Percentiles rank a stretch among this genome's conserved stretches.
These are phyloP conservation scores for Chamaecrista fasciculata DNA, from an alignment of 306 rosid genomes.

Conservation along the genomic window DNA sequence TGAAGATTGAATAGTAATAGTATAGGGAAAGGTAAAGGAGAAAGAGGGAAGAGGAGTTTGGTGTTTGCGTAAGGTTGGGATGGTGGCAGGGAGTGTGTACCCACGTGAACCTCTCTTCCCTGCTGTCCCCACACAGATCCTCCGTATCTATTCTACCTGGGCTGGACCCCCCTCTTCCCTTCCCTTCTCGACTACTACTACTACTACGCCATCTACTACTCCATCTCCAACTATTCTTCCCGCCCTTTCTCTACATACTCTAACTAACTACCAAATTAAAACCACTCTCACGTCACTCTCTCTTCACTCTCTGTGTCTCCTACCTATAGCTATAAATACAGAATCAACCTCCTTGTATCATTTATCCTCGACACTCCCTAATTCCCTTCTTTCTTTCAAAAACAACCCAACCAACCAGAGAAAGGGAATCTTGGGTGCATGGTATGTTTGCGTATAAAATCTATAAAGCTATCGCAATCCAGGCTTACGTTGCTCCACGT, in stretches of 20 bases:
- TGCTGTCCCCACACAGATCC: constrained; percentile 73
- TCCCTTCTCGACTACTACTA: not conserved
- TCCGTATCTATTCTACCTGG: constrained; percentile 69
- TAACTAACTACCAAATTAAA: no score
- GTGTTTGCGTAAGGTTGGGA: not conserved
- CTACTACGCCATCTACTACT: no score
- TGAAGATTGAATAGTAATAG: not conserved
- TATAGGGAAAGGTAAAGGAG: no score
- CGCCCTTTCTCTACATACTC: not conserved
- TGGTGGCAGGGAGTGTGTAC: constrained; percentile 37
- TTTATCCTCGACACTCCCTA: constrained; percentile 32
- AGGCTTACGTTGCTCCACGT: constrained; percentile 55
- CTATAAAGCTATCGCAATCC: constrained; percentile 53
- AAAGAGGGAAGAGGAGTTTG: not conserved
- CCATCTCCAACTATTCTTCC: not conserved
- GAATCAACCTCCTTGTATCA: constrained; percentile 48
- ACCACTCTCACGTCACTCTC: constrained; percentile 40
- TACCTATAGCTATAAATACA: constrained; percentile 62
- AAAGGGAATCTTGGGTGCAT: constrained; percentile 30
- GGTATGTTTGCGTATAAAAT: constrained; percentile 60
- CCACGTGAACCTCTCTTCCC: constrained; percentile 57
- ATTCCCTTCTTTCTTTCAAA: no score
- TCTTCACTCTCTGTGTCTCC: constrained; percentile 41
- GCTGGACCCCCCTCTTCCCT: constrained; percentile 41
- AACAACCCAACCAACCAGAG: no score